These are phyloP conservation scores for Sordaria brevicollis DNA, from an alignment of 495 filamentous ascomycete genomes.

Conservation along the genomic window DNA sequence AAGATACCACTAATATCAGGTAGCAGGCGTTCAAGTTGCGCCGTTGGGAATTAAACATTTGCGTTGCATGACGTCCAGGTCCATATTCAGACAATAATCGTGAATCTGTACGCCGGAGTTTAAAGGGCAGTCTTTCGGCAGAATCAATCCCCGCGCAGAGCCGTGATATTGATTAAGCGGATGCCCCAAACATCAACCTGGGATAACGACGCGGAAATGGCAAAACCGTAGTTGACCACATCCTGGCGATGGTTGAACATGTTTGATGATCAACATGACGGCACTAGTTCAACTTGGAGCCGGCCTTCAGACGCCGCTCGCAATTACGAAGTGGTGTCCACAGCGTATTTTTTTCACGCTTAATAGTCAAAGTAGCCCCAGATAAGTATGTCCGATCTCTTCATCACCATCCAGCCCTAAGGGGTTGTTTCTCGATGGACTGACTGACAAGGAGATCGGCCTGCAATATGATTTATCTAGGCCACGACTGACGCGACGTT, in stretches of 20 bases:
- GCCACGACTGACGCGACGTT: constrained; percentile 37
- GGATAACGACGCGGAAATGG: neutral
- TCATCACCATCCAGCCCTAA: constrained; percentile 32
- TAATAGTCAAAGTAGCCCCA: neutral
- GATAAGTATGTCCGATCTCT: constrained; percentile 32
- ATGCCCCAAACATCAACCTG: neutral
- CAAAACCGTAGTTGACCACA: neutral
- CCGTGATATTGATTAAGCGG: neutral
- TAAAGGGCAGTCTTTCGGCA: neutral
- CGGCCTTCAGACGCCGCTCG: neutral
- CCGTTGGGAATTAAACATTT: neutral
- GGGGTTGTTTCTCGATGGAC: constrained; percentile 28
- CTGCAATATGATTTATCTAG: constrained; percentile 40
- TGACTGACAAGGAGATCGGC: constrained; percentile 27
- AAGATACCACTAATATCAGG: neutral
- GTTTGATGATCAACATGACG: neutral
- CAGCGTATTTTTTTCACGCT: neutral
- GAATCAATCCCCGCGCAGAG: neutral
- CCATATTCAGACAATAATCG: neutral
- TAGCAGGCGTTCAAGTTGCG: neutral
- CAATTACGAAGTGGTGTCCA: neutral
- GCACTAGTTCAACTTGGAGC: neutral
- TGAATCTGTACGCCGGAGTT: neutral
- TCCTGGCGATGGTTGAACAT: neutral
- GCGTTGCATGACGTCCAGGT: neutral